Conservation (phyloP, 768 basidiomycete species). For the Tulasnella calospora region DNA sequence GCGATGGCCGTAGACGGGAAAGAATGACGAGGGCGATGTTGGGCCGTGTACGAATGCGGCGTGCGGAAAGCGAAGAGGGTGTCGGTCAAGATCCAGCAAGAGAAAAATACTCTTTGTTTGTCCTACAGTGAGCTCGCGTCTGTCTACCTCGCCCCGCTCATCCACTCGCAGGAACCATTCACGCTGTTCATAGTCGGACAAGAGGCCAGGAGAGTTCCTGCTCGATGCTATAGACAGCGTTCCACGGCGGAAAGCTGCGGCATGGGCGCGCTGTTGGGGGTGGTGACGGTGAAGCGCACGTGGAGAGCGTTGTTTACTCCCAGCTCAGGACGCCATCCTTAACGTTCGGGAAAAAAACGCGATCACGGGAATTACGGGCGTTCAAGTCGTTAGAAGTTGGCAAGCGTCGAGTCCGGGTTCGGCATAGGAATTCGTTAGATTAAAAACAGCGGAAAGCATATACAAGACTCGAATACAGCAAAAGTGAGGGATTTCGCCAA, state of each 20-base stretch:
- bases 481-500: background rate
- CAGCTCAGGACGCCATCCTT: background rate
- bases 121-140: background rate
- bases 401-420: background rate
- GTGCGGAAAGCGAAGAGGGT: conserved; percentile 4
- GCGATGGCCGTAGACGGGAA: conserved; percentile 4
- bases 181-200: background rate
- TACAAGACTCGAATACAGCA: conserved; percentile 7
- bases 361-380: background rate
- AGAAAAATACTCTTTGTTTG: conserved; percentile 8
- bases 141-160: background rate
- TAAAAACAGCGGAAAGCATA: conserved; percentile 8
- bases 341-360: background rate
- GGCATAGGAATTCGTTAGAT: conserved; percentile 1
- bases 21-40: conserved; percentile 1
- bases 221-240: background rate
- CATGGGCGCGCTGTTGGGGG: background rate
- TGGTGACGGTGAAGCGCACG: background rate
- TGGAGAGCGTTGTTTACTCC: background rate
- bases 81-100: background rate
- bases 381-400: background rate
- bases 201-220: background rate
- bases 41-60: background rate
- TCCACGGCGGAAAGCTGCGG: background rate
- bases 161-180: background rate